These are phyloP conservation scores for Arabidopsis suecica DNA, from an alignment of 345 rosid species.

Conservation along the genomic window DNA sequence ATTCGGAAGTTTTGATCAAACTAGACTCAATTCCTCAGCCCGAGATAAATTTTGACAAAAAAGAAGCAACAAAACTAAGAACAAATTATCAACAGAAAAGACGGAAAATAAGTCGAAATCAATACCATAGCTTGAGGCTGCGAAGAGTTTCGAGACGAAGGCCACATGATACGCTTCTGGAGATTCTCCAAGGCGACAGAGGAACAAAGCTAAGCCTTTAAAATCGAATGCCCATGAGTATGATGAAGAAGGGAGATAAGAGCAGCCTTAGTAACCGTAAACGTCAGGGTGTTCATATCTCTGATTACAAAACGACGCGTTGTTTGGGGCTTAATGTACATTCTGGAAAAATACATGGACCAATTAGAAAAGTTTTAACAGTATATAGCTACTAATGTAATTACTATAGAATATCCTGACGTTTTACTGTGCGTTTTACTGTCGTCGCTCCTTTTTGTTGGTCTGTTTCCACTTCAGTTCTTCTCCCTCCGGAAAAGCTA, in stretches of 20 bases:
- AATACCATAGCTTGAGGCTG: slow-evolving; percentile 41
- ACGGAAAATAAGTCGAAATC: not conserved
- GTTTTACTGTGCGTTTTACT: slow-evolving; percentile 27
- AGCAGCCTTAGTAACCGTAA: slow-evolving; percentile 4
- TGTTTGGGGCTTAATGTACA: not conserved
- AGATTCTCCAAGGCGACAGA: slow-evolving; percentile 21
- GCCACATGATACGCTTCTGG: slow-evolving; percentile 30
- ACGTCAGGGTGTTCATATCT: slow-evolving; percentile 9
- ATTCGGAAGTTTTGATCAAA: not conserved
- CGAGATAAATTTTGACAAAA: not conserved
- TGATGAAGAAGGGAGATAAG: slow-evolving; percentile 32
- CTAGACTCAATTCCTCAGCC: not conserved
- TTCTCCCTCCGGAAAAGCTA: slow-evolving; percentile 27
- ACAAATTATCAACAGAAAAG: not conserved
- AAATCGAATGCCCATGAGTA: not conserved
- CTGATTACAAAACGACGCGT: slow-evolving; percentile 9
- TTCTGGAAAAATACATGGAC: not conserved
- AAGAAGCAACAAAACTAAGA: not conserved
- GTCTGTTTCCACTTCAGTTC: not conserved
- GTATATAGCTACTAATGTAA: slow-evolving; percentile 12
- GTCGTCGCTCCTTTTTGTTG: not conserved
- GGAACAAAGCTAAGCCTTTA: slow-evolving; percentile 10
- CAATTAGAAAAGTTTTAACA: not conserved
- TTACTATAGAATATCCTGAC: slow-evolving; percentile 1
- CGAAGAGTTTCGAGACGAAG: slow-evolving; percentile 42